Percentiles rank a stretch among this genome's conserved stretches.
Conservation (phyloP, 2,329 filamentous ascomycete genomes). For the Claviceps sorghi region DNA sequence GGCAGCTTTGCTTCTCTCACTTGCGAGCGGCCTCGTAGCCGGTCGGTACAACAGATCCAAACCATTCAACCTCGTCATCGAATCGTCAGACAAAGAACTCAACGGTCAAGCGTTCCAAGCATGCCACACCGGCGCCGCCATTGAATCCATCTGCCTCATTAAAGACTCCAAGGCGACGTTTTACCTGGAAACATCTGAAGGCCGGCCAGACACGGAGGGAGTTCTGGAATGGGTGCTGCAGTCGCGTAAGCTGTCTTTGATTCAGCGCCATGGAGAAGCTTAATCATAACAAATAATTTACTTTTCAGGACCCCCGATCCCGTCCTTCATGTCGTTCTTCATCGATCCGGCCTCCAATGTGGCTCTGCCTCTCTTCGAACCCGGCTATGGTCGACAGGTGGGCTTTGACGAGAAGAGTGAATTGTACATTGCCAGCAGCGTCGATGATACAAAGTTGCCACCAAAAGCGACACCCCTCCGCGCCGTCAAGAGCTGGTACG, state of each 20-base stretch:
- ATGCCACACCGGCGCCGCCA: slow-evolving; percentile 11
- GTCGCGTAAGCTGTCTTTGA: background rate
- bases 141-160: slow-evolving; percentile 10
- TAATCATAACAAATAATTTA: background rate
- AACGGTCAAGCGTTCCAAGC: slow-evolving; percentile 7
- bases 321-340: slow-evolving; percentile 8
- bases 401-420: slow-evolving; percentile 10
- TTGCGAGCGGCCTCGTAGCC: slow-evolving; percentile 3
- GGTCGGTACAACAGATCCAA: slow-evolving; percentile 9
- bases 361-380: slow-evolving; percentile 8
- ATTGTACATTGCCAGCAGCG: slow-evolving; percentile 9
- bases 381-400: slow-evolving; percentile 11
- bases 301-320: background rate
- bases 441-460: slow-evolving; percentile 9
- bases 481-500: slow-evolving; percentile 10
- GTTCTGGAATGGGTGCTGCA: slow-evolving; percentile 7
- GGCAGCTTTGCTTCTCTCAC: background rate
- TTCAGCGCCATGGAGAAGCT: background rate
- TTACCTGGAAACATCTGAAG: slow-evolving; percentile 9
- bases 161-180: slow-evolving; percentile 1
- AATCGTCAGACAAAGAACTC: slow-evolving; percentile 7
- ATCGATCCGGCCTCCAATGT: slow-evolving; percentile 12
- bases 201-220: slow-evolving; percentile 3
- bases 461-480: slow-evolving; percentile 1
- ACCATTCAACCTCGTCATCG: slow-evolving; percentile 10